Evolutionary conservation across 306 rosid genomes (phyloP), one percentile per base, ranked within the genome.

Genomic region (Psophocarpus tetragonolobus): DNA sequence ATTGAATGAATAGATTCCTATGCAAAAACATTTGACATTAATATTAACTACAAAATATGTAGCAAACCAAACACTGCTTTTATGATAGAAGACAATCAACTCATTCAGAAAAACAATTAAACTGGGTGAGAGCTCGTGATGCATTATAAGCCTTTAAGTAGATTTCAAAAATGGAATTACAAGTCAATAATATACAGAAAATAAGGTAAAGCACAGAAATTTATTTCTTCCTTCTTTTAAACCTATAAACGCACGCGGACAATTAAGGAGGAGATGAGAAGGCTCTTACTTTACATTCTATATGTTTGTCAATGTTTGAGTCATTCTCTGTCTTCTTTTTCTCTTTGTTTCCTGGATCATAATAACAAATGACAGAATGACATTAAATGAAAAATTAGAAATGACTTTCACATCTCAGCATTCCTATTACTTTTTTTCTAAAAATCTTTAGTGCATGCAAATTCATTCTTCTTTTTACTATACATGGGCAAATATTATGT

Each of bases 1-100:
- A 89, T 61, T 48, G 93, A 81, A 78, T 69, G 80, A 80, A 85
- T 83, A 75, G 86, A 14, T 66, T 70, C 90, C 98, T 91, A 84
- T 60, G 45, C 44, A 75, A 60, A 54, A 66, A 61, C 35, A 63
- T 29, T 30, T 69, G 70, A 61, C 77, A 45, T 33, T 85, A 70
- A 81, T 78, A 86, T 83, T 17, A 69, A 82, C 23, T 41, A 63
- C 63, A 68, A 30, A 73, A 54, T 58, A 42, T 39, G 30, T 67
- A 42, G 42, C 56, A 77, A 44, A 57, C 51, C 32, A 41, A 67
- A 58, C 48, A 73, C 35, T 20, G 5, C 17, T 6, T 53, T 39
- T 48, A 29, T 21, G 36, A 33, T 11, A 48, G 39, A 45, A 81
- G 38, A 15, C 14, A 0, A 8, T 15, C 11, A 58, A 8, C 2